Evolutionary conservation across 2,329 filamentous ascomycete genomes (phyloP).

Genomic region (Fusarium sublunatum): DNA sequence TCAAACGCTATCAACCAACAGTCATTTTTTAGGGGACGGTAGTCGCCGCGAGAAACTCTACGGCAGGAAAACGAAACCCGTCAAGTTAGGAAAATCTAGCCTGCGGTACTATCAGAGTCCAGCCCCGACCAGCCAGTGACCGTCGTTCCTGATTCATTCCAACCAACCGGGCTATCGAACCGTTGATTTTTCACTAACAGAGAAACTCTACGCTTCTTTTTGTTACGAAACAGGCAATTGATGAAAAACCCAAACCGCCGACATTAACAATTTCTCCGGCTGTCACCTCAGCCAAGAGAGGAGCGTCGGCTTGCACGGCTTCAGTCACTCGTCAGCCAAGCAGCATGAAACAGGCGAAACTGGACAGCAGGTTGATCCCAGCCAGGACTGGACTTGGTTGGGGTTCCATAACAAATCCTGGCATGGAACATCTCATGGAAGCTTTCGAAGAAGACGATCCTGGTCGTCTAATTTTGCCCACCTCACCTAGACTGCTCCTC

Average conservation of each 20-base stretch:
- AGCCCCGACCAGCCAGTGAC: constrained; percentile 15
- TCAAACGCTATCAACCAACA: constrained; percentile 11
- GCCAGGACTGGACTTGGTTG: constrained; percentile 25
- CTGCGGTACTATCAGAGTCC: not conserved
- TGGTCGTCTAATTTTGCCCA: constrained; percentile 21
- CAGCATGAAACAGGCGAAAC: constrained; percentile 24
- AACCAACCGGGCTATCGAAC: constrained; percentile 23
- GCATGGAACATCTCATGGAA: constrained; percentile 44
- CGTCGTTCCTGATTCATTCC: constrained; percentile 36
- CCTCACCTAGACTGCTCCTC: constrained; percentile 24
- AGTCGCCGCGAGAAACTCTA: constrained; percentile 10
- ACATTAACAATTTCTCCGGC: constrained; percentile 4
- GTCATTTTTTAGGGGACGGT: constrained; percentile 10
- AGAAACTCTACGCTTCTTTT: constrained; percentile 29
- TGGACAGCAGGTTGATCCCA: constrained; percentile 12
- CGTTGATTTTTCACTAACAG: constrained; percentile 25
- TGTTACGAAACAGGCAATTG: constrained; percentile 24
- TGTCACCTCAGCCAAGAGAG: constrained; percentile 2
- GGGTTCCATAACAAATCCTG: constrained; percentile 35
- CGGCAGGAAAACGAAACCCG: constrained; percentile 20
- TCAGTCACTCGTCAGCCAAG: constrained; percentile 33
- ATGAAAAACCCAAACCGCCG: not conserved
- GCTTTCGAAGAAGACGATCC: constrained; percentile 41
- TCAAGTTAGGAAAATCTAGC: not conserved
- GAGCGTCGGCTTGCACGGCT: constrained; percentile 29